phyloP scores from a whole-genome alignment of 306 rosid species.

The Prunus mongolica region DNA sequence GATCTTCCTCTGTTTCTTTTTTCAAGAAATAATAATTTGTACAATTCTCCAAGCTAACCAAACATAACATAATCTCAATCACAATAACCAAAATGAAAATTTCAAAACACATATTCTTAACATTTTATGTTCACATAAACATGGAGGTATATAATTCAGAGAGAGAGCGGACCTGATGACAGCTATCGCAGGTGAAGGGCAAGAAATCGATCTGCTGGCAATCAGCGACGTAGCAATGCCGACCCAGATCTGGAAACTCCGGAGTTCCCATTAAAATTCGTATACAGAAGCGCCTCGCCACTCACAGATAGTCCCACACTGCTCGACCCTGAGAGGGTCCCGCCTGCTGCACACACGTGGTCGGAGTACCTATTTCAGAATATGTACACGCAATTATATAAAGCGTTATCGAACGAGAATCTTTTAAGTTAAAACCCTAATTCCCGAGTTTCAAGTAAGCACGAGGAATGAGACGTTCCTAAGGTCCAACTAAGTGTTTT shows the following conservation, averaged over 20 bases:
- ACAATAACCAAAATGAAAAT: neutral
- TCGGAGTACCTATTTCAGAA: no score
- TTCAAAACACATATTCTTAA: no score
- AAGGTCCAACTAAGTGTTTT: no score
- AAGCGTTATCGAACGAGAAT: no score
- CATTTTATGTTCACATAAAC: neutral
- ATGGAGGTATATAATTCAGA: neutral
- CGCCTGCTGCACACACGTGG: no score
- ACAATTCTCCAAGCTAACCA: neutral
- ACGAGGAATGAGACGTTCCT: no score
- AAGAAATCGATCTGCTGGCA: slow-evolving; percentile 83
- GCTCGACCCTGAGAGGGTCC: no score
- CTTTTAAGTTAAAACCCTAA: no score
- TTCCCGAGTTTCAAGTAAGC: no score
- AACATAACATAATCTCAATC: neutral
- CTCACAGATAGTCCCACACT: no score
- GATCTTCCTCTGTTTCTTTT: neutral
- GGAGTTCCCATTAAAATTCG: slow-evolving; percentile 79
- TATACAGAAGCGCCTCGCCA: neutral
- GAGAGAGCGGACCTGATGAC: slow-evolving; percentile 47
- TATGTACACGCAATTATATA: no score
- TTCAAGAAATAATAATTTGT: neutral
- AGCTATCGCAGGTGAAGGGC: slow-evolving; percentile 94
- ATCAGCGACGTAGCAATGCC: slow-evolving; percentile 65
- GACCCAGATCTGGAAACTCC: slow-evolving; percentile 85